phyloP scores from a whole-genome alignment of 345 rosid species.

The Salix arbutifolia region DNA sequence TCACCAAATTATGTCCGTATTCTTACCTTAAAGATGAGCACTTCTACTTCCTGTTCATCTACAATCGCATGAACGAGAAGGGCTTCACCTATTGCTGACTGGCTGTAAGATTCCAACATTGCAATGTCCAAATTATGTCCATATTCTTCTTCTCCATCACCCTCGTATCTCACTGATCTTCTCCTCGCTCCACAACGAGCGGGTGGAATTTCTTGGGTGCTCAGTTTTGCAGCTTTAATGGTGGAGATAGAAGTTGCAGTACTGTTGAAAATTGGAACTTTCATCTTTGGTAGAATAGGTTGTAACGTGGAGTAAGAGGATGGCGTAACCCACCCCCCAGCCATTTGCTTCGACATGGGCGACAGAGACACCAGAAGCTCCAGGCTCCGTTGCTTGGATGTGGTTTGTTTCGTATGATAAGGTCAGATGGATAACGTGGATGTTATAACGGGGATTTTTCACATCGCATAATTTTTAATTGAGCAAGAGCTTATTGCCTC shows the following conservation, averaged over 20 bases:
- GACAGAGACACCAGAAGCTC: background rate
- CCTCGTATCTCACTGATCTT: constrained; percentile 38
- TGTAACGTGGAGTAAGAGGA: background rate
- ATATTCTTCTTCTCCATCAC: constrained; percentile 23
- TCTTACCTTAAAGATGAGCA: constrained; percentile 64
- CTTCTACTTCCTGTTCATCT: constrained; percentile 56
- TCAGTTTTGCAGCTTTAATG: constrained; percentile 1
- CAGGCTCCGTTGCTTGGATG: background rate
- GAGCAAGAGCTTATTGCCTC: too few species aligned
- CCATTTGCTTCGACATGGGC: constrained; percentile 21
- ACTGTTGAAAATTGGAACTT: background rate
- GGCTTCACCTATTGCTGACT: constrained; percentile 59
- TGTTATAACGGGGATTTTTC: too few species aligned
- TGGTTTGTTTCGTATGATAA: background rate
- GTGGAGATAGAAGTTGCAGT: background rate
- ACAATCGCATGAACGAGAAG: constrained; percentile 61
- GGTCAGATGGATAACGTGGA: background rate
- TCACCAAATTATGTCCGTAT: background rate
- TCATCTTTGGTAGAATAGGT: background rate
- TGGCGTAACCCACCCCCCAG: constrained; percentile 1
- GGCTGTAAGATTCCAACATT: constrained; percentile 57
- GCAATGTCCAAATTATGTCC: constrained; percentile 65
- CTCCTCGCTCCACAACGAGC: constrained; percentile 40
- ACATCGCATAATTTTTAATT: too few species aligned
- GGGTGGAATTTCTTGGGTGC: background rate